These are phyloP conservation scores for Trichoderma atroviride DNA, from an alignment of 2,329 filamentous ascomycete genomes.

Conservation along the genomic window DNA sequence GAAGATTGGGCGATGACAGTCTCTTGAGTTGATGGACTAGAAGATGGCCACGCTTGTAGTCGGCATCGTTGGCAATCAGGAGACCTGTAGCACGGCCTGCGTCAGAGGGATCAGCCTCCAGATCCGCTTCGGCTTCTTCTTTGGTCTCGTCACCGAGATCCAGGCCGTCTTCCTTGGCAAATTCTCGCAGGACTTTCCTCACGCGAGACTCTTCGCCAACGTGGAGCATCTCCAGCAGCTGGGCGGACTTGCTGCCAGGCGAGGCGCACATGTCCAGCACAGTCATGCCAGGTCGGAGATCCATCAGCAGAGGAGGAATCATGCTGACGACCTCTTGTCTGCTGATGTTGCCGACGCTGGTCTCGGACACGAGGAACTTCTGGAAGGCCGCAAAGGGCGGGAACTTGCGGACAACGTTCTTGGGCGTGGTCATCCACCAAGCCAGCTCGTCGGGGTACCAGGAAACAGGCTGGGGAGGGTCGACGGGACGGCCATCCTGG, in stretches of 20 bases:
- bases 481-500: slow-evolving; percentile 78
- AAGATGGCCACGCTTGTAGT: slow-evolving; percentile 97
- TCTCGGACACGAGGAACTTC: slow-evolving; percentile 96
- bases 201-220: slow-evolving; percentile 88
- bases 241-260: slow-evolving; percentile 94
- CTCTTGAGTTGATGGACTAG: slow-evolving; percentile 97
- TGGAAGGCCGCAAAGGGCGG: slow-evolving; percentile 94
- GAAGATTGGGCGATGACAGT: slow-evolving; percentile 90
- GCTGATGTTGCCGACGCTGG: slow-evolving; percentile 94
- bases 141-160: slow-evolving; percentile 53
- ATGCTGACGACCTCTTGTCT: slow-evolving; percentile 98
- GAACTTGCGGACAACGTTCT: slow-evolving; percentile 92
- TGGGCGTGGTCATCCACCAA: slow-evolving; percentile 97
- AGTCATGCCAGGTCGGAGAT: slow-evolving; percentile 86
- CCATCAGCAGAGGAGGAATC: slow-evolving; percentile 94
- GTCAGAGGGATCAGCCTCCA: slow-evolving; percentile 66
- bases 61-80: slow-evolving; percentile 91
- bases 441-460: slow-evolving; percentile 97
- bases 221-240: slow-evolving; percentile 93
- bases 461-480: slow-evolving; percentile 76
- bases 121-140: slow-evolving; percentile 52
- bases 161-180: slow-evolving; percentile 63
- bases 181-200: slow-evolving; percentile 66
- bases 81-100: slow-evolving; percentile 88
- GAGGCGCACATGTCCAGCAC: slow-evolving; percentile 96